Conservation (phyloP, 2,329 filamentous ascomycete species). For the Fusarium sp. region DNA sequence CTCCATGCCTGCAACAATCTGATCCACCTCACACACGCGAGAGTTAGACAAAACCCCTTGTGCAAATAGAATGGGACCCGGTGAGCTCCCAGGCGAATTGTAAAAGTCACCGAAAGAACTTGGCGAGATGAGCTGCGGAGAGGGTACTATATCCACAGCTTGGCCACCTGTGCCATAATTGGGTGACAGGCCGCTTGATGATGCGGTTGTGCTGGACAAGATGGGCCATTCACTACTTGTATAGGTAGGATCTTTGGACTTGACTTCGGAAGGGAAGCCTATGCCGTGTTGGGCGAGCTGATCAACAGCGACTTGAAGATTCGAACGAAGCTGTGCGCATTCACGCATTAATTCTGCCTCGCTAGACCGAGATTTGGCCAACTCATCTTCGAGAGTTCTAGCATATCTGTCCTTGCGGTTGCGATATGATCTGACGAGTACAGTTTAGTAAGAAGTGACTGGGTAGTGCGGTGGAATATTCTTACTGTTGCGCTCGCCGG, state of each 20-base stretch:
- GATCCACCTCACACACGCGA: slow-evolving; percentile 16
- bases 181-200: slow-evolving; percentile 7
- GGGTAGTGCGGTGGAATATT: too few relatives aligned
- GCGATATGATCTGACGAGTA: slow-evolving; percentile 24
- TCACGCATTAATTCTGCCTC: slow-evolving; percentile 24
- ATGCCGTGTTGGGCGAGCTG: slow-evolving; percentile 7
- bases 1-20: slow-evolving; percentile 49
- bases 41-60: background rate
- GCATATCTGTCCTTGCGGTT: slow-evolving; percentile 35
- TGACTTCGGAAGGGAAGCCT: slow-evolving; percentile 7
- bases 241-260: background rate
- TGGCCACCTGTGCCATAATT: slow-evolving; percentile 3
- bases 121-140: slow-evolving; percentile 23
- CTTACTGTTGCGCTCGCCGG: slow-evolving; percentile 35
- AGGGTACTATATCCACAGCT: background rate
- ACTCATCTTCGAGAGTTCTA: slow-evolving; percentile 19
- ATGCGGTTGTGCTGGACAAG: slow-evolving; percentile 5
- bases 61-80: slow-evolving; percentile 1
- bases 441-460: background rate
- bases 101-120: slow-evolving; percentile 6
- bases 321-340: slow-evolving; percentile 24
- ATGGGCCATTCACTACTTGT: background rate
- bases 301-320: slow-evolving; percentile 3
- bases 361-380: slow-evolving; percentile 11
- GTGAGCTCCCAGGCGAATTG: background rate